Evolutionary conservation across 257 asterid genomes (phyloP), one percentile per base, ranked within the genome.

Genomic region (Phtheirospermum japonicum): DNA sequence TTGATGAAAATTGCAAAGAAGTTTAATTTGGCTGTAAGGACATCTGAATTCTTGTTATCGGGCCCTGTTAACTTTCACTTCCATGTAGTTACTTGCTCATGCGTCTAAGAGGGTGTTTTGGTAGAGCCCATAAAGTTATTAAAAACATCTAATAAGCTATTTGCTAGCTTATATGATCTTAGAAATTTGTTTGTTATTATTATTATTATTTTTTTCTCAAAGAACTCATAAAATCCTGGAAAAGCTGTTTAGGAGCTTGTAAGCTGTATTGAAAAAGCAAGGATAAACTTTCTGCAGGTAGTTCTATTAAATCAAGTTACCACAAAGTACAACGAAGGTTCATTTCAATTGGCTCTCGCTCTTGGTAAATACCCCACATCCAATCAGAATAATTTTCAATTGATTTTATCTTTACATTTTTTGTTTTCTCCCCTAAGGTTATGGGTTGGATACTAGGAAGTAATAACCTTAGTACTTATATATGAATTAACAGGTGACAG

Each of bases 1-100:
- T 56, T 89, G 81, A 89, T 86, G 99, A 89, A 85, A 69, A 96
- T 92, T 65, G 89, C 99, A 5, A 84, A 87, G 71, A 86, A 83
- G 63, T 82, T 66, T 54, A 76, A 77, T 59, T 76, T 86, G 79
- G 97, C 99, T 9, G 99, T 92, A 85, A 85, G 89, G 66, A 67
- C 20, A 30, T 63, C 58, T 63, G 42, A 18, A 30, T 40, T 58
- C 28, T 46, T 46, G 43, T 58, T 49, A 49, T 64, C 26, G 10
- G 11, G 32, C 9, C 13, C 18, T 30, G 19, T 30, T 42, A 63
- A 17, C 43, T 30, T 16, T 52, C 36, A 10, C 28, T 9, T 11
- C 52, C 8, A 23, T 30, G 57, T 31, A 28, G 12, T 32, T 52
- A 39, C 13, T 39, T 39, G 9, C 23, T 58, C 39, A 9, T 51